Evolutionary conservation across 306 rosid species (phyloP).

Genomic region (Dryas drummondii): DNA sequence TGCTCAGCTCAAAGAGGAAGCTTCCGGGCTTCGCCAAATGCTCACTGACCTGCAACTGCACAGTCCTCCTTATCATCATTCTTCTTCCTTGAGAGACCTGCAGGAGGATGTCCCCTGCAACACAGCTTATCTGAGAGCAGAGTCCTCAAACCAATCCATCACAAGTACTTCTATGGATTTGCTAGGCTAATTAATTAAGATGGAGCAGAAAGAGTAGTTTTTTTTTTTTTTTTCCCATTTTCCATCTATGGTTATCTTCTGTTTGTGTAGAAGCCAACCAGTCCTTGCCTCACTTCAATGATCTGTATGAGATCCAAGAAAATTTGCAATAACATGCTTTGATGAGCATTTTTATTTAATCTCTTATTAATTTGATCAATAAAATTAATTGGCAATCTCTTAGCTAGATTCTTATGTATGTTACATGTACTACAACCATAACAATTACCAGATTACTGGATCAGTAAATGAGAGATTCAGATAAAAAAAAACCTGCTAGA

Average conservation of each 20-base stretch:
- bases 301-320: conserved; percentile 37
- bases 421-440: neutral
- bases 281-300: conserved; percentile 30
- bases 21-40: conserved; percentile 73
- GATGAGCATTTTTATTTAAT: conserved; percentile 35
- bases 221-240: neutral
- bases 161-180: conserved; percentile 48
- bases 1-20: conserved; percentile 67
- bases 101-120: conserved; percentile 50
- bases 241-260: conserved; percentile 21
- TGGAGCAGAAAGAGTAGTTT: conserved; percentile 9
- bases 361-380: conserved; percentile 22
- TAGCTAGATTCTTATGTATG: neutral
- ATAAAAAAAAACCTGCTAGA: neutral
- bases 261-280: conserved; percentile 35
- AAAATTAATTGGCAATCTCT: conserved; percentile 1
- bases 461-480: neutral
- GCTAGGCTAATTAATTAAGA: conserved; percentile 31
- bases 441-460: neutral
- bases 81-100: conserved; percentile 44
- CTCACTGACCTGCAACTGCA: conserved; percentile 58
- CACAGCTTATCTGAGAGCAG: conserved; percentile 49
- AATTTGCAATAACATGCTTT: conserved; percentile 44
- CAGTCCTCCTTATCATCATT: conserved; percentile 40
- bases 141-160: conserved; percentile 56